Percentiles rank a stretch among this genome's conserved stretches.
phyloP scores from a whole-genome alignment of 805 yeast genomes.

The Lachancea dasiensis region DNA sequence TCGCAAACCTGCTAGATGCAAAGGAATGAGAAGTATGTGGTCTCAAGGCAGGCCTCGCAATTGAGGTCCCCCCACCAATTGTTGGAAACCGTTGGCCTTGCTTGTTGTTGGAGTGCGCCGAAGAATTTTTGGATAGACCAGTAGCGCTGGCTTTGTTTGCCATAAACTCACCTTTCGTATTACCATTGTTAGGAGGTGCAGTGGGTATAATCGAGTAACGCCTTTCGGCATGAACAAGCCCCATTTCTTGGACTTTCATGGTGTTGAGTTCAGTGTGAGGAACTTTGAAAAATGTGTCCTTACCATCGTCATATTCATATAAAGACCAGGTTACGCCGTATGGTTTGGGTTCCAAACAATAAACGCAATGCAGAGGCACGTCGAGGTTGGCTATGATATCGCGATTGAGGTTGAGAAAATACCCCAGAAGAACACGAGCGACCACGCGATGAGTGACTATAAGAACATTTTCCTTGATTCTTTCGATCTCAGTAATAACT shows the following conservation, averaged over 20 bases:
- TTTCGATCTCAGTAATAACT: slow-evolving; percentile 84
- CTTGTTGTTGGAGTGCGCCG: slow-evolving; percentile 9
- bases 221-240: slow-evolving; percentile 62
- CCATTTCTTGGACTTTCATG: slow-evolving; percentile 59
- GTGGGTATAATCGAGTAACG: slow-evolving; percentile 73
- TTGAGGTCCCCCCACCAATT: slow-evolving; percentile 6
- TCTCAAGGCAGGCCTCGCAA: slow-evolving; percentile 6
- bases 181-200: slow-evolving; percentile 43
- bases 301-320: slow-evolving; percentile 75
- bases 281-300: slow-evolving; percentile 73
- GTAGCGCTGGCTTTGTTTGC: slow-evolving; percentile 7
- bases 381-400: slow-evolving; percentile 84
- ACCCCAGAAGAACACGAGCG: slow-evolving; percentile 78
- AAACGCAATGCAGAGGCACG: slow-evolving; percentile 87
- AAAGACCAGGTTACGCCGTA: slow-evolving; percentile 92
- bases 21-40: slow-evolving; percentile 6
- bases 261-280: slow-evolving; percentile 38
- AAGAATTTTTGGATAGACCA: slow-evolving; percentile 5
- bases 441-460: slow-evolving; percentile 89
- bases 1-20: slow-evolving; percentile 8
- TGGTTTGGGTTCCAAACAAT: slow-evolving; percentile 86
- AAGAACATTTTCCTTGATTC: slow-evolving; percentile 81
- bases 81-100: slow-evolving; percentile 12
- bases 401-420: slow-evolving; percentile 75
- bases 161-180: slow-evolving; percentile 11